These are phyloP conservation scores for Hygrophoropsis aurantiaca DNA, from an alignment of 768 basidiomycete genomes.

Conservation along the genomic window DNA sequence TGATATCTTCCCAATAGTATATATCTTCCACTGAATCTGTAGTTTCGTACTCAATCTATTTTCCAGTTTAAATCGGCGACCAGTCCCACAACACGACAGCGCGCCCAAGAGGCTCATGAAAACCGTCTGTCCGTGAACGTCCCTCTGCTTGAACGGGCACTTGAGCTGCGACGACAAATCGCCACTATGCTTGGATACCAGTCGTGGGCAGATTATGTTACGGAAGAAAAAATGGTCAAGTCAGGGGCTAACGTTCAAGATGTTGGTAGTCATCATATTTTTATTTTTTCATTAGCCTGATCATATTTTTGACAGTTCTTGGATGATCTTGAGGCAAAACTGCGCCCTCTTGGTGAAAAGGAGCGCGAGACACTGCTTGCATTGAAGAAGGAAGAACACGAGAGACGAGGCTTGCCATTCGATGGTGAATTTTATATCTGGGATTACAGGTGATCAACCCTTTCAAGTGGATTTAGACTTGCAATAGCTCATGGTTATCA, in stretches of 20 bases:
- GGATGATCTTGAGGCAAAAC: slow-evolving; percentile 68
- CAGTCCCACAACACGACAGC: slow-evolving; percentile 64
- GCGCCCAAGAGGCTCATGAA: slow-evolving; percentile 68
- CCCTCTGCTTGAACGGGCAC: slow-evolving; percentile 63
- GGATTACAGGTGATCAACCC: slow-evolving; percentile 76
- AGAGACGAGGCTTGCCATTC: slow-evolving; percentile 55
- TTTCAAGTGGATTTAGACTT: background rate
- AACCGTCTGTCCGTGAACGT: slow-evolving; percentile 67
- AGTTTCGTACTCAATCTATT: background rate
- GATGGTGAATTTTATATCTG: slow-evolving; percentile 78
- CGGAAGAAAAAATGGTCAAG: slow-evolving; percentile 88
- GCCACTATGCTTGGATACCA: slow-evolving; percentile 68
- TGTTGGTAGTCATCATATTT: slow-evolving; percentile 32
- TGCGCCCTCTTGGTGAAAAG: slow-evolving; percentile 68
- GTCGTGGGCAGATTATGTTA: slow-evolving; percentile 83
- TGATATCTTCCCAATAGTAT: slow-evolving; percentile 75
- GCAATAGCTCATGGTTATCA: background rate
- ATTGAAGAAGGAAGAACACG: slow-evolving; percentile 75
- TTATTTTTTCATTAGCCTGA: background rate
- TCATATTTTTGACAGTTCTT: slow-evolving; percentile 55
- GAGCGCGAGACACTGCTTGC: slow-evolving; percentile 67
- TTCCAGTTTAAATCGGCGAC: slow-evolving; percentile 80
- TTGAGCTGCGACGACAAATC: slow-evolving; percentile 70
- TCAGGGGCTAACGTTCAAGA: slow-evolving; percentile 57
- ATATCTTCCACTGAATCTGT: slow-evolving; percentile 18